Conservation (phyloP, 2,329 filamentous ascomycete genomes). For the Onygenales sp. region DNA sequence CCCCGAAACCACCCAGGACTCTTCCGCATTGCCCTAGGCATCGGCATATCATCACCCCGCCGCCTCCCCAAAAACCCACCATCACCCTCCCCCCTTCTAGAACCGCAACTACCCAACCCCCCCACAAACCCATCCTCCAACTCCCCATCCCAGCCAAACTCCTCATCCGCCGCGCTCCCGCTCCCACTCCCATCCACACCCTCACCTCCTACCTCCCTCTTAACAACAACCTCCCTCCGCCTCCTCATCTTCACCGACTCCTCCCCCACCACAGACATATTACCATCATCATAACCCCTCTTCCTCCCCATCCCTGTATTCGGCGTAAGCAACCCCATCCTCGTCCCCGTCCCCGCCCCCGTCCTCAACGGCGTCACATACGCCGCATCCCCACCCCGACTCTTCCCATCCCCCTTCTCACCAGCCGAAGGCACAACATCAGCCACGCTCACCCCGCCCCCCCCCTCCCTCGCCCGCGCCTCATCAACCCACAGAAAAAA, state of each 20-base stretch:
- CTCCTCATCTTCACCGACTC: slow-evolving; percentile 14
- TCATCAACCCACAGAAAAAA: slow-evolving; percentile 56
- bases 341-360: slow-evolving; percentile 17
- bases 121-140: slow-evolving; percentile 23
- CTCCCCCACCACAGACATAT: background rate
- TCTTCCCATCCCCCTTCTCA: no score
- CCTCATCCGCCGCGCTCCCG: slow-evolving; percentile 15
- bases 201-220: slow-evolving; percentile 14
- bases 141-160: slow-evolving; percentile 28
- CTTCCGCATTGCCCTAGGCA: background rate
- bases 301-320: slow-evolving; percentile 21
- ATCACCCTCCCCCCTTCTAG: background rate
- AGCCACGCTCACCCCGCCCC: no score
- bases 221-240: background rate
- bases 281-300: slow-evolving; percentile 5
- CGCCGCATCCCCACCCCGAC: no score
- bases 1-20: slow-evolving; percentile 1
- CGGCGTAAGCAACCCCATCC: slow-evolving; percentile 24
- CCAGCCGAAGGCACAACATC: no score
- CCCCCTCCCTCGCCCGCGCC: slow-evolving; percentile 38
- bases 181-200: slow-evolving; percentile 18
- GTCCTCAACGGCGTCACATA: slow-evolving; percentile 41
- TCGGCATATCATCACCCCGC: background rate
- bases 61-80: background rate
- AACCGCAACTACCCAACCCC: background rate